phyloP scores from a whole-genome alignment of 2,329 filamentous ascomycete genomes.

The Cercospora citrullina region DNA sequence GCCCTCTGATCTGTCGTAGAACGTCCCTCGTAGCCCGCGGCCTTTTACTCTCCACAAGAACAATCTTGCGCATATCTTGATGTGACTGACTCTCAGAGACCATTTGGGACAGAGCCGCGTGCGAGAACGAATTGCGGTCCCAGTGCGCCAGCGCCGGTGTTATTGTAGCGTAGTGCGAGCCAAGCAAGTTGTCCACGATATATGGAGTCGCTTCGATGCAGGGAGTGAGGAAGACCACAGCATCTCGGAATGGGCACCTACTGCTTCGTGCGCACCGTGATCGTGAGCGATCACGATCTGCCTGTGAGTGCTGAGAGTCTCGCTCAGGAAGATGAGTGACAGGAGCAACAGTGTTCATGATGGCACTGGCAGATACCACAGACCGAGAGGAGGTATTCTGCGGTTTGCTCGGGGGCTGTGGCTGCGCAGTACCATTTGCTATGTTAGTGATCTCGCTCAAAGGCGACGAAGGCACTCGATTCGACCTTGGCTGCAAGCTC shows the following conservation, averaged over 20 bases:
- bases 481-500: not conserved
- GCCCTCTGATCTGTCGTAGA: conserved; percentile 22
- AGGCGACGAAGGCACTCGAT: conserved; percentile 11
- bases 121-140: conserved; percentile 35
- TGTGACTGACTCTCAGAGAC: conserved; percentile 39
- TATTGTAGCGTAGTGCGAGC: conserved; percentile 24
- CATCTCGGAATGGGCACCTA: conserved; percentile 27
- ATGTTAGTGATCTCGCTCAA: conserved; percentile 25
- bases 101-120: conserved; percentile 22
- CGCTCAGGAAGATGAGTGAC: not conserved
- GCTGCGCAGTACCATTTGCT: conserved; percentile 10
- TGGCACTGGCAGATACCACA: not conserved
- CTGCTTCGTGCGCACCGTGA: conserved; percentile 12
- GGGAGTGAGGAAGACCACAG: conserved; percentile 33
- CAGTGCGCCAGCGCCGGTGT: conserved; percentile 30
- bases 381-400: not conserved
- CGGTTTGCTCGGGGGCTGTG: not conserved
- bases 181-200: conserved; percentile 34
- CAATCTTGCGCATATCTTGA: conserved; percentile 35
- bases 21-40: conserved; percentile 18
- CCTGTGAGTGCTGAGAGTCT: conserved; percentile 13
- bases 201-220: conserved; percentile 36
- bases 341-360: not conserved
- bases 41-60: conserved; percentile 37
- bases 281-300: conserved; percentile 3